Conservation (phyloP, 1,284 basidiomycete genomes). For the Apiotrichum gamsii region DNA sequence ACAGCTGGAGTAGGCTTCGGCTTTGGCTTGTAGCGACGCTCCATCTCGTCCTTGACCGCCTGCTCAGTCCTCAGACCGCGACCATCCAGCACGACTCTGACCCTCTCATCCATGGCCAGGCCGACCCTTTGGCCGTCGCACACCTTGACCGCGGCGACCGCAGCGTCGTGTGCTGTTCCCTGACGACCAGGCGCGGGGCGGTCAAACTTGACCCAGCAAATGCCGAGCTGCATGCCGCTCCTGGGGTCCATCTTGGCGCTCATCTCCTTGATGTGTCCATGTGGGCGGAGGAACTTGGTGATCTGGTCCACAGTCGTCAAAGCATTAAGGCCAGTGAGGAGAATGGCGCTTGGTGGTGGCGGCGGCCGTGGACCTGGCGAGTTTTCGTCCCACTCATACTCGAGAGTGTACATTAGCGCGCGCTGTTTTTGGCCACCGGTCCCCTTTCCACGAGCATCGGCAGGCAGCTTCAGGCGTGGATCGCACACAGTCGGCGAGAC, state of each 20-base stretch:
- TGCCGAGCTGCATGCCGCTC: conserved; percentile 75
- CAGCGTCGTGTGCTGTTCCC: conserved; percentile 42
- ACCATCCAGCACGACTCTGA: conserved; percentile 49
- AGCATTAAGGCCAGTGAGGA: conserved; percentile 66
- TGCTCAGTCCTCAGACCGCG: conserved; percentile 44
- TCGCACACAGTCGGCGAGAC: conserved; percentile 26
- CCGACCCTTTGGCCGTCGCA: conserved; percentile 48
- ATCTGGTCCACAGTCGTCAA: conserved; percentile 64
- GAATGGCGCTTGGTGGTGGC: conserved; percentile 56
- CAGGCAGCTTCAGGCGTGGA: conserved; percentile 26
- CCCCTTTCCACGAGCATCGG: conserved; percentile 21
- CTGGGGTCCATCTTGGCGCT: conserved; percentile 74
- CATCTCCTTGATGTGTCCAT: conserved; percentile 65
- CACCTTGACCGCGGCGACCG: conserved; percentile 36
- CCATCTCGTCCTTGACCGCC: conserved; percentile 53
- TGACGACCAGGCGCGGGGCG: conserved; percentile 25
- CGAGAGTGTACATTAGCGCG: conserved; percentile 19
- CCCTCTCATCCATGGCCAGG: conserved; percentile 28
- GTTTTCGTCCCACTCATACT: conserved; percentile 61
- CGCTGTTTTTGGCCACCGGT: conserved; percentile 31
- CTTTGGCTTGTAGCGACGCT: conserved; percentile 53
- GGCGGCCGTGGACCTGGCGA: conserved; percentile 71
- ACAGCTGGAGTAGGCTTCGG: conserved; percentile 14
- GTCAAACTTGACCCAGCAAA: conserved; percentile 68
- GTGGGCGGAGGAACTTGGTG: conserved; percentile 59